Evolutionary conservation across 2,329 filamentous ascomycete species (phyloP).

Genomic region (Pestalotiopsis sp.): DNA sequence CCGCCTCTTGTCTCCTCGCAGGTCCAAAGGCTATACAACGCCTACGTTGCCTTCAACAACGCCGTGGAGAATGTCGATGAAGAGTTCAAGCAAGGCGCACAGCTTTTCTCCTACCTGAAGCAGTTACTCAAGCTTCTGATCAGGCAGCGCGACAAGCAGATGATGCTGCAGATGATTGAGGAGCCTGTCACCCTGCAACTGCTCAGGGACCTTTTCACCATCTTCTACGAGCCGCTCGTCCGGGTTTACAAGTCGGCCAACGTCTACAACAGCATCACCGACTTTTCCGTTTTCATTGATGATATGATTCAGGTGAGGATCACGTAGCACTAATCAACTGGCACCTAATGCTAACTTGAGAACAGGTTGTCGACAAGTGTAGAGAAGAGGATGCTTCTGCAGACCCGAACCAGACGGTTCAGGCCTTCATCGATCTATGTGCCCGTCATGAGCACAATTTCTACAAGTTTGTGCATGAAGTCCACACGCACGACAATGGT

Average conservation of each 20-base stretch:
- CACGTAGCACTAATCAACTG: background rate
- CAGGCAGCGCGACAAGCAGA: constrained; percentile 88
- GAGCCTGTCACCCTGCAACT: constrained; percentile 97
- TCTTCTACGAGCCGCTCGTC: constrained; percentile 97
- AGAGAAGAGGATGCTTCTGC: constrained; percentile 81
- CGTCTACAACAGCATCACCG: constrained; percentile 95
- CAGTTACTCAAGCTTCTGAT: constrained; percentile 91
- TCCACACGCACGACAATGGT: constrained; percentile 94
- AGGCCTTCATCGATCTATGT: constrained; percentile 96
- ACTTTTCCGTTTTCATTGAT: constrained; percentile 91
- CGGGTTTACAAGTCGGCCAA: constrained; percentile 98
- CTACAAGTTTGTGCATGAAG: constrained; percentile 98
- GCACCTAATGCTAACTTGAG: constrained; percentile 4
- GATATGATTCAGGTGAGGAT: constrained; percentile 78
- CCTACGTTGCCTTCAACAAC: constrained; percentile 94
- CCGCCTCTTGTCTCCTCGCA: constrained; percentile 74
- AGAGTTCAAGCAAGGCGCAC: constrained; percentile 84
- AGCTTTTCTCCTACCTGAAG: constrained; percentile 93
- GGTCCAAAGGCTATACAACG: constrained; percentile 85
- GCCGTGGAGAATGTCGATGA: constrained; percentile 90
- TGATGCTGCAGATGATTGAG: constrained; percentile 96
- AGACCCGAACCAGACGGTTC: constrained; percentile 97
- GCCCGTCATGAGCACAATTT: constrained; percentile 94
- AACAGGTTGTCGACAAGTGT: constrained; percentile 64
- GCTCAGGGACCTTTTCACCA: constrained; percentile 94